A percentile compares a stretch with the other conserved stretches of the same genome.
Conservation (phyloP, 495 filamentous ascomycete species). For the Penicillium lividum region DNA sequence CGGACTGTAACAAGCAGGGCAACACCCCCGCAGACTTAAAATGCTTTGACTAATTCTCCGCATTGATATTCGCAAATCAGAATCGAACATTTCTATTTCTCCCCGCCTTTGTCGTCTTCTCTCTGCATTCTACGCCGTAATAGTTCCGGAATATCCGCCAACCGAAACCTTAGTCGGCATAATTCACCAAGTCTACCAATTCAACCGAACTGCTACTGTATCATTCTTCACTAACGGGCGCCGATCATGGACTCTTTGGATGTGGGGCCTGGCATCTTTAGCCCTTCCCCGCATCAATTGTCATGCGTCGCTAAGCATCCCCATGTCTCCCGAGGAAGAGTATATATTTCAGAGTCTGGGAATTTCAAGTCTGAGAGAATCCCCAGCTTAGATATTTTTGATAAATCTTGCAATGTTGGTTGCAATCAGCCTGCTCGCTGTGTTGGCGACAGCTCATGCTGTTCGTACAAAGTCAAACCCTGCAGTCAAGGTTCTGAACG, state of each 20-base stretch:
- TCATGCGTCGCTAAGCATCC: conserved; percentile 1
- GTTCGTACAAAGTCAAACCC: conserved; percentile 18
- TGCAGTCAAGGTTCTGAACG: conserved; percentile 33
- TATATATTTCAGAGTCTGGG: not conserved
- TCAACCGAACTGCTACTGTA: not conserved
- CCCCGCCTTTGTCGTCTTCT: not conserved
- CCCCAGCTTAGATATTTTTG: too few relatives aligned
- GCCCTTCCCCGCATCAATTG: conserved; percentile 14
- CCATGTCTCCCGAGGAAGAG: not conserved
- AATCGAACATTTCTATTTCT: too few relatives aligned
- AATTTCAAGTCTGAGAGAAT: not conserved
- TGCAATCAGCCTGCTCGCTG: conserved; percentile 15
- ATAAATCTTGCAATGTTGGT: conserved; percentile 10
- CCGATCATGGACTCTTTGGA: conserved; percentile 18
- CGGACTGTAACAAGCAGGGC: not conserved
- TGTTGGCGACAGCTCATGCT: conserved; percentile 16
- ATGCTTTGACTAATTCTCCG: not conserved
- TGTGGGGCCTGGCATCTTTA: conserved; percentile 11
- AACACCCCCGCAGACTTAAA: not conserved
- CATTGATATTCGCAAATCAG: not conserved
- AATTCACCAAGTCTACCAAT: not conserved
- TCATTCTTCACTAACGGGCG: conserved; percentile 6
- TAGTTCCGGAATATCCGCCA: not conserved
- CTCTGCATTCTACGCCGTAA: not conserved
- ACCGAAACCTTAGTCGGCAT: not conserved